A percentile compares a stretch with the other conserved stretches of the same genome.
Conservation (phyloP, 2,329 filamentous ascomycete species). For the Chaetomiaceae sp. region DNA sequence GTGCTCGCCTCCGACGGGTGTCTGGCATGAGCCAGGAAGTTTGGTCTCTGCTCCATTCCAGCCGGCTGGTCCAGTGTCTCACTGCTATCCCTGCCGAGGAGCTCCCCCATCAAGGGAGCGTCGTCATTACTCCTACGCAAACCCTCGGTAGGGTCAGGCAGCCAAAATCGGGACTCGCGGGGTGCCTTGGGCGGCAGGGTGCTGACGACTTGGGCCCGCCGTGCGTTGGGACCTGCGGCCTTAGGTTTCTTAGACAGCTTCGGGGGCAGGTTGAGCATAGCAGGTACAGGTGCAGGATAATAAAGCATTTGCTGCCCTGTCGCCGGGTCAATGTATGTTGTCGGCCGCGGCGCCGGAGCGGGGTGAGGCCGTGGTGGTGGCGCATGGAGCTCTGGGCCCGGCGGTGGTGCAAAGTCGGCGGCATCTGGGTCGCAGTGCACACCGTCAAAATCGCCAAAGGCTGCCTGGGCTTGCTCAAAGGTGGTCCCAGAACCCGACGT, state of each 20-base stretch:
- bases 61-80: background rate
- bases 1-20: constrained; percentile 25
- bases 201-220: constrained; percentile 69
- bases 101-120: constrained; percentile 19
- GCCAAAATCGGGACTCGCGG: constrained; percentile 40
- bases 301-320: constrained; percentile 82
- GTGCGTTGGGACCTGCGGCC: constrained; percentile 57
- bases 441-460: constrained; percentile 79
- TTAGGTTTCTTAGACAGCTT: constrained; percentile 74
- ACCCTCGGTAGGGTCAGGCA: constrained; percentile 44
- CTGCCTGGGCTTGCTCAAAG: constrained; percentile 58
- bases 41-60: constrained; percentile 7
- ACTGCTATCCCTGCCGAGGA: constrained; percentile 8
- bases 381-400: constrained; percentile 13
- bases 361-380: constrained; percentile 22
- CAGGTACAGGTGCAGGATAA: constrained; percentile 91
- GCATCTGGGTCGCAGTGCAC: constrained; percentile 63
- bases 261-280: constrained; percentile 87
- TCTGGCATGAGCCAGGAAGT: constrained; percentile 19
- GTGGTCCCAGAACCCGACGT: constrained; percentile 57
- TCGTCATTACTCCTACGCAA: constrained; percentile 19
- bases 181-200: constrained; percentile 49
- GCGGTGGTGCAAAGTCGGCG: constrained; percentile 21
- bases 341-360: constrained; percentile 37
- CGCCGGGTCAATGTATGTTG: constrained; percentile 58